phyloP scores from a whole-genome alignment of 306 rosid species.

The Cicer cuneatum region DNA sequence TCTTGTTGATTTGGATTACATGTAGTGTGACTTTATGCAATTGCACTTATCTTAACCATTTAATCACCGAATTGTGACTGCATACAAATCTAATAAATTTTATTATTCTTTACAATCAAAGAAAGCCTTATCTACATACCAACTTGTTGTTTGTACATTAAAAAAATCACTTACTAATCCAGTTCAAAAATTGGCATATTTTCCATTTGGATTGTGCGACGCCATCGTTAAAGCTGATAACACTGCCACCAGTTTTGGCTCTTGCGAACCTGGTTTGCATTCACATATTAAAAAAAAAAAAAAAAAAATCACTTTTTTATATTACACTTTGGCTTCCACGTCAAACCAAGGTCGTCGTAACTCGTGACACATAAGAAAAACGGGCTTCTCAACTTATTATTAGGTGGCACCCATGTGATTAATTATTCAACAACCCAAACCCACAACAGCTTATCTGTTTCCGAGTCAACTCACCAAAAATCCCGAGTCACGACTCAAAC shows the following conservation, averaged over 20 bases:
- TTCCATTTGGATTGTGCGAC: not conserved
- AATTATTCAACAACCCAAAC: not conserved
- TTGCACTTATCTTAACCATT: too few relatives aligned
- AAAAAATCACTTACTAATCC: not conserved
- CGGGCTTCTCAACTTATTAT: not conserved
- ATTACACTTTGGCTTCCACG: not conserved
- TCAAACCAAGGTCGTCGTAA: not conserved
- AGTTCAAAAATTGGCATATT: not conserved
- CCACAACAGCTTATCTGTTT: not conserved
- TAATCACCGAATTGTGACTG: too few relatives aligned
- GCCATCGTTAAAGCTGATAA: not conserved
- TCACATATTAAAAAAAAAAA: not conserved
- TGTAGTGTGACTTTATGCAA: too few relatives aligned
- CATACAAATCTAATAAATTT: too few relatives aligned
- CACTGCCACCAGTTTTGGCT: not conserved
- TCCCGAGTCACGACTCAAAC: conserved; percentile 34
- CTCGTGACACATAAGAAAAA: conserved; percentile 20
- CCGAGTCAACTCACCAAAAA: conserved; percentile 39
- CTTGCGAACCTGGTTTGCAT: not conserved
- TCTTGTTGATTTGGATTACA: too few relatives aligned
- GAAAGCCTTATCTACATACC: too few relatives aligned
- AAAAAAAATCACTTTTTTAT: not conserved
- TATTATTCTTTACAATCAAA: too few relatives aligned
- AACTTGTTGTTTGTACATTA: too few relatives aligned
- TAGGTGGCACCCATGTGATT: not conserved